Conservation (phyloP, 2,329 filamentous ascomycete species). For the Sclerotiophoma versabilis region DNA sequence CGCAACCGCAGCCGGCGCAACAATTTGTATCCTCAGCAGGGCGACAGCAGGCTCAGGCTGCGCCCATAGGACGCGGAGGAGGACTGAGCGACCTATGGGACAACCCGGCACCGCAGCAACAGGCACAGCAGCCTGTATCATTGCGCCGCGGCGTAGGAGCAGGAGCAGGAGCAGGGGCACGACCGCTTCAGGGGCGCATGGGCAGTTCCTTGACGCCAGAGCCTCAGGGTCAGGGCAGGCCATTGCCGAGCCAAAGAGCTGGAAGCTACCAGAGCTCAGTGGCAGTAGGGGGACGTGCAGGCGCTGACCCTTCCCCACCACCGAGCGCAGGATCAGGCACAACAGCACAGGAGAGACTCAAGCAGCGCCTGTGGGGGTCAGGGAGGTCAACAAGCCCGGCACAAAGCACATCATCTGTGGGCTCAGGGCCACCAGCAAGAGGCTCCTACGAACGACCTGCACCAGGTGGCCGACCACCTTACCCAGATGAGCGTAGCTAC, state of each 20-base stretch:
- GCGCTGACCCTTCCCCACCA: conserved; percentile 46
- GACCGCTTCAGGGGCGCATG: conserved; percentile 37
- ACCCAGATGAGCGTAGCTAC: conserved; percentile 45
- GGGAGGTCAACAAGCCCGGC: conserved; percentile 66
- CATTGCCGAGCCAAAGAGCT: conserved; percentile 74
- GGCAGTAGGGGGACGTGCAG: conserved; percentile 48
- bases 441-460: conserved; percentile 38
- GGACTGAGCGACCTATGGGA: conserved; percentile 69
- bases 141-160: conserved; percentile 55
- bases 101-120: conserved; percentile 47
- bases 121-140: conserved; percentile 51
- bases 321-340: conserved; percentile 53
- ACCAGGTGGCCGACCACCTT: conserved; percentile 33
- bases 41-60: conserved; percentile 40
- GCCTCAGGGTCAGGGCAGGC: conserved; percentile 57
- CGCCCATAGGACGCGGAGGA: conserved; percentile 39
- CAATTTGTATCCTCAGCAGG: conserved; percentile 60
- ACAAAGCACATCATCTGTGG: conserved; percentile 34
- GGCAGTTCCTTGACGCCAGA: conserved; percentile 45
- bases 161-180: conserved; percentile 43
- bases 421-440: conserved; percentile 28
- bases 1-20: conserved; percentile 56
- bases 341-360: conserved; percentile 81
- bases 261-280: conserved; percentile 74
- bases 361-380: conserved; percentile 78